Conservation (phyloP, 108 stramenopile species). For the Pseudonitzschia multistriata region DNA sequence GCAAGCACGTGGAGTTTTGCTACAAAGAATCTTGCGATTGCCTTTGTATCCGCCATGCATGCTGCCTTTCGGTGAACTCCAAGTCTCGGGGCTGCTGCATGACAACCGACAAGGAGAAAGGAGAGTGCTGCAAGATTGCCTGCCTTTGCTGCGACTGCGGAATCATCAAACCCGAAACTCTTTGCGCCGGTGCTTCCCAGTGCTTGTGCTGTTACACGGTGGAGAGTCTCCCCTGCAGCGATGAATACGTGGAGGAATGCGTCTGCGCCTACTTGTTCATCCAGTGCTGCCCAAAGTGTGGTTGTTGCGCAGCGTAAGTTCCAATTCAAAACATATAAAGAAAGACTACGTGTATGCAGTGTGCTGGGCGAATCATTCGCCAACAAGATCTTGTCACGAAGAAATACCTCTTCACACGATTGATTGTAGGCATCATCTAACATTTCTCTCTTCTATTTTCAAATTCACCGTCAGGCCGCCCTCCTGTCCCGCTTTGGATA, state of each 20-base stretch:
- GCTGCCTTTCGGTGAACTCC: neutral
- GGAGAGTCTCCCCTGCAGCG: neutral
- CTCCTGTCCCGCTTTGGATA: slow-evolving; percentile 3
- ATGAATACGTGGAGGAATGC: neutral
- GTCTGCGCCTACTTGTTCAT: slow-evolving; percentile 9
- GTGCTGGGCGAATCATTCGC: neutral
- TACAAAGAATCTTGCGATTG: neutral
- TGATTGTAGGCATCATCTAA: neutral
- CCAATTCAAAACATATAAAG: neutral
- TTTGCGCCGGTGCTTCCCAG: neutral
- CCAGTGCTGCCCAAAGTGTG: neutral
- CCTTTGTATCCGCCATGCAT: slow-evolving; percentile 12
- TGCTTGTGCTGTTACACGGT: neutral
- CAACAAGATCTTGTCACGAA: neutral
- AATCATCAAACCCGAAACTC: neutral
- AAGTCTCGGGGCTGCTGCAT: neutral
- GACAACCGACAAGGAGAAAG: slow-evolving; percentile 5
- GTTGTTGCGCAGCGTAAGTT: slow-evolving; percentile 2
- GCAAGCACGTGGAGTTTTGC: neutral
- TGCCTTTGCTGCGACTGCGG: slow-evolving; percentile 1
- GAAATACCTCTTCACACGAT: neutral
- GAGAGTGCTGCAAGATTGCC: slow-evolving; percentile 12
- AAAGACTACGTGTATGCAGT: neutral
- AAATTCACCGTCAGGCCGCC: no score
- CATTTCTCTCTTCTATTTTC: no score